Base-by-base conservation (phyloP, 768 basidiomycete species). In the Lactarius evosmus region DNA sequence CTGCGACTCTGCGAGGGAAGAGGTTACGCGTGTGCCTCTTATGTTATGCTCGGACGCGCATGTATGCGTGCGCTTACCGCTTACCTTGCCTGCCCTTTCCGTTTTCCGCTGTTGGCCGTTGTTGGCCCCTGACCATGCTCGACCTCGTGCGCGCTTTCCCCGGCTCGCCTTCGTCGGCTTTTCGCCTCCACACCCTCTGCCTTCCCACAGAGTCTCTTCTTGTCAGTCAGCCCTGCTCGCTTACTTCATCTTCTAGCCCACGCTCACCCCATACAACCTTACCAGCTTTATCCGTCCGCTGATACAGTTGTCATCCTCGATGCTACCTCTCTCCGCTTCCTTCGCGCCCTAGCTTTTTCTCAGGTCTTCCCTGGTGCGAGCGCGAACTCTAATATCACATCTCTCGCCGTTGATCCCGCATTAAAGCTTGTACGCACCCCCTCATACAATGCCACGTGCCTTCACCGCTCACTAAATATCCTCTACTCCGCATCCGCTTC, bases 331-430 rank as follows among this genome's bases (percentile, higher is more conserved):
- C 83, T 93, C 36, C 73, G 78, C 19, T 79, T 93, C 52, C 73
- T 86, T 62, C 86, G 87, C 63, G 83, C 88, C 52, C 83, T 94
- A 27, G 84, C 87, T 34, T 90, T 93, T 70, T 87, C 83, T 78
- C 90, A 93, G 72, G 89, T 86, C 7, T 93, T 91, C 71, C 90
- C 91, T 6, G 80, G 82, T 61, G 69, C 75, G 12, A 73, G 74
- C 30, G 78, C 80, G 58, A 73, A 49, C 12, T 25, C 22, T 49
- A 25, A 71, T 38, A 81, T 93, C 19, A 80, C 82, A 30, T 85
- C 82, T 69, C 75, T 93, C 32, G 79, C 86, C 3, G 84, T 92
- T 22, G 93, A 94, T 72, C 80, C 85, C 17, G 85, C 85, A 56
- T 87, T 91, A 85, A 92, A 88, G 77, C 81, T 92, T 64, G 92